Percentiles rank a stretch among this genome's conserved stretches.
Conservation (phyloP, 257 asterid species). For the Jasminum sambac region DNA sequence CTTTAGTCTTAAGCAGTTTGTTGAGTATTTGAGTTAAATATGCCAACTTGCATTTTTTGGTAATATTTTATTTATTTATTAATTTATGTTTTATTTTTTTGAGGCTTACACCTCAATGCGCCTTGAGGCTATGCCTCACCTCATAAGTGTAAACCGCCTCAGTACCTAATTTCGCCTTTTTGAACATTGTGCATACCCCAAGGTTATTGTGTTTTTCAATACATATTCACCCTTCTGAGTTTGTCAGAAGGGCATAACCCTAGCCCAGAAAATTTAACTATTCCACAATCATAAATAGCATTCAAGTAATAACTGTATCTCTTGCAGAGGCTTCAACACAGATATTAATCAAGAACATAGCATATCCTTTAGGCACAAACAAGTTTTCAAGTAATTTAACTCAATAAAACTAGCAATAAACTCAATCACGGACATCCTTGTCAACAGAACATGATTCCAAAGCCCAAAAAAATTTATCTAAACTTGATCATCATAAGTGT, state of each 20-base stretch:
- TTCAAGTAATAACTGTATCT: neutral
- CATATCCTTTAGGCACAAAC: neutral
- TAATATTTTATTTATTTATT: too few species aligned
- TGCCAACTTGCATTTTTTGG: too few species aligned
- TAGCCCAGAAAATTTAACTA: neutral
- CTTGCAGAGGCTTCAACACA: neutral
- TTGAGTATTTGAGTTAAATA: too few species aligned
- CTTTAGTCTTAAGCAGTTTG: too few species aligned
- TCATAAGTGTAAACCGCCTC: too few species aligned
- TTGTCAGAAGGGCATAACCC: neutral
- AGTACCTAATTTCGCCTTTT: too few species aligned
- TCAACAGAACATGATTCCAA: neutral
- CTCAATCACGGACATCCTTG: neutral
- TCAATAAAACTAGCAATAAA: neutral
- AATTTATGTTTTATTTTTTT: too few species aligned
- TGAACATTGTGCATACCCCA: too few species aligned
- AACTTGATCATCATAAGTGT: neutral
- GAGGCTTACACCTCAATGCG: too few species aligned
- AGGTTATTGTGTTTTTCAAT: too few species aligned
- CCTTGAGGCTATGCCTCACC: too few species aligned
- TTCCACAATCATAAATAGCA: neutral
- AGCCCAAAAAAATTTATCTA: conserved; percentile 1
- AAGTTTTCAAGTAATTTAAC: neutral
- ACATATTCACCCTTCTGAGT: neutral
- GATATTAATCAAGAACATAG: neutral